A percentile compares a stretch with the other conserved stretches of the same genome.
phyloP scores from a whole-genome alignment of 768 basidiomycete species.

The Holtermanniella nyarrowii region DNA sequence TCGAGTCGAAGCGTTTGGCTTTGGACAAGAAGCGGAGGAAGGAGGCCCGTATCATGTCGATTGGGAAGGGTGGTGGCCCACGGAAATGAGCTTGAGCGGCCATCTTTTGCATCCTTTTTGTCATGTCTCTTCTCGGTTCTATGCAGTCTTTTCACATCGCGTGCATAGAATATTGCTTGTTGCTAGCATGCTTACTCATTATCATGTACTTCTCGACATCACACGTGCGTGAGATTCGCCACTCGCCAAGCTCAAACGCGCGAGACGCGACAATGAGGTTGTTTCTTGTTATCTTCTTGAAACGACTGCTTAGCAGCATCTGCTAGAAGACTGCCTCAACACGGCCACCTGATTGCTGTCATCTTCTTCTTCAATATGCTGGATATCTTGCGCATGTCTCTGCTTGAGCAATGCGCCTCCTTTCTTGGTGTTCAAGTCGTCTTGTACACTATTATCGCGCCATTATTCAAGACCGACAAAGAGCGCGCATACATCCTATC shows the following conservation, averaged over 20 bases:
- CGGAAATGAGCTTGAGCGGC: background rate
- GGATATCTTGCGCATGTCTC: too few relatives aligned
- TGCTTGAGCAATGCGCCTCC: too few relatives aligned
- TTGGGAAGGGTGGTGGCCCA: background rate
- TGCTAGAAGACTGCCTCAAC: too few relatives aligned
- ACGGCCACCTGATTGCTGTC: too few relatives aligned
- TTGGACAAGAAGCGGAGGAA: slow-evolving; percentile 51
- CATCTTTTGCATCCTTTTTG: background rate
- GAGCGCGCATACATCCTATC: slow-evolving; percentile 50
- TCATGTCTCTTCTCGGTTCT: background rate
- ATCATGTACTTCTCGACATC: too few relatives aligned
- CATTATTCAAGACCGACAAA: slow-evolving; percentile 40
- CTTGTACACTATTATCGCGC: slow-evolving; percentile 38
- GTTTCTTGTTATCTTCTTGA: too few relatives aligned
- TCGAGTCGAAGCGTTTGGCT: slow-evolving; percentile 53
- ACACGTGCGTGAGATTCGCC: background rate
- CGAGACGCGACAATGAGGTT: too few relatives aligned
- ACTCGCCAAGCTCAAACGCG: too few relatives aligned
- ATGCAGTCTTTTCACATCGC: background rate
- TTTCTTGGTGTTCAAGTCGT: slow-evolving; percentile 1
- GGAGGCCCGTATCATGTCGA: slow-evolving; percentile 32
- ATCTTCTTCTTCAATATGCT: too few relatives aligned
- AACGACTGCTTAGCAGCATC: too few relatives aligned
- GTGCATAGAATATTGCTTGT: too few relatives aligned
- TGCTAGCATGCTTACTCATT: too few relatives aligned